These are phyloP conservation scores for Mortierella sp. DNA, from an alignment of 371 early-diverging fungal species.

Conservation along the genomic window DNA sequence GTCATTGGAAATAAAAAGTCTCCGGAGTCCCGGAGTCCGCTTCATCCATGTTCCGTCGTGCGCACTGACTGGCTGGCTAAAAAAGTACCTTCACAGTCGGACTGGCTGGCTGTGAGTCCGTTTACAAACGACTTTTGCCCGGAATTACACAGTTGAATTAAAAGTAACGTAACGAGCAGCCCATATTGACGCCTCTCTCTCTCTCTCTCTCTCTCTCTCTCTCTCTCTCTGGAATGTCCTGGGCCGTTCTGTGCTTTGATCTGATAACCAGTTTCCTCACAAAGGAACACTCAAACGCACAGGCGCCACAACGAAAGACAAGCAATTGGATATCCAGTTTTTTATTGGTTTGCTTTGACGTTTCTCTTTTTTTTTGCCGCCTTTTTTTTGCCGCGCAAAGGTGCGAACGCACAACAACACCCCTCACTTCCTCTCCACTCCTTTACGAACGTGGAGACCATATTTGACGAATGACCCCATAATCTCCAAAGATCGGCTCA, in stretches of 20 bases:
- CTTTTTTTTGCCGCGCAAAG: not conserved
- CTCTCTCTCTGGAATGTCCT: not conserved
- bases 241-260: not conserved
- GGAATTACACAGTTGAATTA: too few relatives aligned
- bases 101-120: too few relatives aligned
- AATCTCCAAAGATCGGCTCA: slow-evolving; percentile 66
- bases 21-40: not conserved
- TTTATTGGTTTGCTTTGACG: not conserved
- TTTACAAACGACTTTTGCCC: too few relatives aligned
- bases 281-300: not conserved
- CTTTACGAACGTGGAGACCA: slow-evolving; percentile 55
- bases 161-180: too few relatives aligned
- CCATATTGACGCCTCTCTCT: too few relatives aligned
- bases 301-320: not conserved
- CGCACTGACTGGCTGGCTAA: not conserved
- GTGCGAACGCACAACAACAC: not conserved
- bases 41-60: slow-evolving; percentile 9
- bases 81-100: too few relatives aligned
- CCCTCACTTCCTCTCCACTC: not conserved
- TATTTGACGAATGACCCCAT: slow-evolving; percentile 68
- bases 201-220: not conserved
- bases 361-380: not conserved
- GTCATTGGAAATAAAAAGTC: not conserved
- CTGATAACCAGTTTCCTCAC: not conserved
- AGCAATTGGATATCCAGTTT: not conserved